Evolutionary conservation across 2,329 filamentous ascomycete genomes (phyloP).

Genomic region (Beauveria sp.): DNA sequence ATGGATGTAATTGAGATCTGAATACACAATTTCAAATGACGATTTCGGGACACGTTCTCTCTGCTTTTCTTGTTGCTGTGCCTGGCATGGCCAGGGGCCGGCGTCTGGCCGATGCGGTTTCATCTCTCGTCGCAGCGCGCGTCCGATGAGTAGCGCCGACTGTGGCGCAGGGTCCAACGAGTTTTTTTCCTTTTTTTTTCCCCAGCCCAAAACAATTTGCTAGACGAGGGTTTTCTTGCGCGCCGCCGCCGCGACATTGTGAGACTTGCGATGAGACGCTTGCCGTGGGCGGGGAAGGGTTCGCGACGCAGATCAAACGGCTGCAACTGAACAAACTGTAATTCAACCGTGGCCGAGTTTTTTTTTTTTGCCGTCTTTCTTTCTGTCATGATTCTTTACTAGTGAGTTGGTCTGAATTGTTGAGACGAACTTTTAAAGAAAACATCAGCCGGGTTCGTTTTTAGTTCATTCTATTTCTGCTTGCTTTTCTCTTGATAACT

Average conservation of each 20-base stretch:
- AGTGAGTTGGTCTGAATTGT: not conserved
- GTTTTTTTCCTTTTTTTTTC: too few relatives aligned
- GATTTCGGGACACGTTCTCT: not conserved
- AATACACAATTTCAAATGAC: not conserved
- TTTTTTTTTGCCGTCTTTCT: not conserved
- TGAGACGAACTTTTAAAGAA: slow-evolving; percentile 6
- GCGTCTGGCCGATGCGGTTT: not conserved
- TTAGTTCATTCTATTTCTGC: not conserved
- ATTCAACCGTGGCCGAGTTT: not conserved
- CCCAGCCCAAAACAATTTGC: not conserved
- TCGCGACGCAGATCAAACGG: slow-evolving; percentile 9
- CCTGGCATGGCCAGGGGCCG: not conserved
- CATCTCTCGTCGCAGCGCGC: slow-evolving; percentile 1
- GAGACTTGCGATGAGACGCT: slow-evolving; percentile 10
- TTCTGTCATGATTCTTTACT: not conserved
- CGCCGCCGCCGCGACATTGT: not conserved
- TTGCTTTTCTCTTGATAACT: not conserved
- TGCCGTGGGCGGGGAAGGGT: not conserved
- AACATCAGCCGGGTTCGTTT: not conserved
- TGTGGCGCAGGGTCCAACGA: not conserved
- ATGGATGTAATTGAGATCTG: slow-evolving; percentile 1
- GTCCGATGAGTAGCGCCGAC: not conserved
- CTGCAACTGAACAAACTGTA: not conserved
- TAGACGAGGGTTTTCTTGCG: not conserved
- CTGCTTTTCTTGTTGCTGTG: not conserved